Evolutionary conservation across 2,329 filamentous ascomycete genomes (phyloP), one percentile per base, ranked within the genome.

Genomic region (Penicillium sp.): DNA sequence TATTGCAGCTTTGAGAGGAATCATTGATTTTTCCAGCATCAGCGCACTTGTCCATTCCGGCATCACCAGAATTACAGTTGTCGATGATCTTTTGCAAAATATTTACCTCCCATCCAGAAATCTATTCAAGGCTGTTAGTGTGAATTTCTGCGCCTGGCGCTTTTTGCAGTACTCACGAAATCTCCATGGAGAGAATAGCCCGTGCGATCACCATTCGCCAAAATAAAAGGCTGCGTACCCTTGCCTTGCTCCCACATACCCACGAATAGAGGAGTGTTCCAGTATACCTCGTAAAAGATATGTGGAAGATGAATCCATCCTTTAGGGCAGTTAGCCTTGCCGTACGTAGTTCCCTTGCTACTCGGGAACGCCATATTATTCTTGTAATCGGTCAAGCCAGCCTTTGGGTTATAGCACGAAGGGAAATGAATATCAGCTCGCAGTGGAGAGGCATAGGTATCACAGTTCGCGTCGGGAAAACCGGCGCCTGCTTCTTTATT

Each of bases 401-500:
- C 51, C 26, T 54, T 14, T 2, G 57, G 57, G 16, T 59, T 59
- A 19, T 57, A 57, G 24, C 57, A 59, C n/a, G 57, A 59, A 2
- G 57, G 57, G 26, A 57, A 59, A 31, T 59, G 57, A 31, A 59
- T 57, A 37, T 59, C 57, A 13, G 57, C 57, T 9, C 57, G 57
- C 37, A 59, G 24, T 21, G 57, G 57, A 9, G 57, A 59, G 5
- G 51, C 57, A 24, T 44, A 54, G 5, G 43, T 48, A 40, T 59
- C 57, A n/a, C 54, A 63, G 47, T 62, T 66, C 19, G 52, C 52
- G n/a, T 59, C 39, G 9, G 60, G 62, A 37, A 59, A 63, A 3
- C 58, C 58, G 18, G 47, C 55, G 2, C 58, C 58, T 18, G 52
- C 52, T 10, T 55, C 58, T 11, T 40, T 19, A n/a, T 58, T 56